Evolutionary conservation across 257 asterid genomes (phyloP), one percentile per base, ranked within the genome.

Genomic region (Scutellaria barbata): DNA sequence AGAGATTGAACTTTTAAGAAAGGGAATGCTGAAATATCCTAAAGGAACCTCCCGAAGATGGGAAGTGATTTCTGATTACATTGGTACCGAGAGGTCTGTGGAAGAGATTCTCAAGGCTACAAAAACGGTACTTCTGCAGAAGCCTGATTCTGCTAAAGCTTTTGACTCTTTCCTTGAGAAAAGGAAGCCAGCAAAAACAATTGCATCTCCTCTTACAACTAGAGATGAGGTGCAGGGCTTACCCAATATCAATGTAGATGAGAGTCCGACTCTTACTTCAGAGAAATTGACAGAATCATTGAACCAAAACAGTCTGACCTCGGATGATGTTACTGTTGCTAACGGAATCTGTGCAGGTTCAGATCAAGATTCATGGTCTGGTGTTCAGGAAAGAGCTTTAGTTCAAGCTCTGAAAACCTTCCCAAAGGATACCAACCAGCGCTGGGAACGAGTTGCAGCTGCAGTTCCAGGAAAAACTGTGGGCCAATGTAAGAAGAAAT

Each of bases 91-190:
- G 20, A 81, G 99, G 77, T 88, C 98, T 37, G 98, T 95, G 67
- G 99, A 95, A 77, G 98, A 88, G 85, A 95, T 91, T 84, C 87
- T 95, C 37, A 95, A 87, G 87, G 99, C 98, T 72, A 89, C 96
- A 10, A 95, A 95, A 84, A 86, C 98, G 1, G 96, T 91, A 70
- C 96, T 95, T 60, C 93, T 94, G 45, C 97, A 95, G 81, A 95
- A 95, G 81, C 99, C 98, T 0, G 96, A 91, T 79, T 84, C 98
- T 46, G 84, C 89, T 14, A 91, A 95, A 78, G 95, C 96, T 72
- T 95, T 91, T 10, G 99, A 95, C 81, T 86, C 98, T 22, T 95
- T 95, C 68, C 99, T 95, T 12, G 99, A 91, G 85, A 95, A 88
- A 81, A 82, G 99, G 75, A 95, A 95, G 84, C 85, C 90, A 62